Percentiles rank a stretch among this genome's conserved stretches.
These are phyloP conservation scores for Suaeda aralocaspica DNA, from an alignment of 148 eudicot species.

Conservation along the genomic window DNA sequence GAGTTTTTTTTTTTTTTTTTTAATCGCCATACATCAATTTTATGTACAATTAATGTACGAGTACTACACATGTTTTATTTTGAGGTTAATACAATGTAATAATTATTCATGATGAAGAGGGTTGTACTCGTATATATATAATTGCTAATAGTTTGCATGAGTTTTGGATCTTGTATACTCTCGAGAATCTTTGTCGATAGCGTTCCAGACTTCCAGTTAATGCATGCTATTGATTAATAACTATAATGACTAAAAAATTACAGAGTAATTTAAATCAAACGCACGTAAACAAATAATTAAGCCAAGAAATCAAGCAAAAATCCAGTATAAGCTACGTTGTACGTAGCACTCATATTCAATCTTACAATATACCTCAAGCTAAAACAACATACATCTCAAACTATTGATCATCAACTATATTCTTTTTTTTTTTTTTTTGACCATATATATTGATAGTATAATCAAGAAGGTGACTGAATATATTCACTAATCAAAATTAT, in stretches of 20 bases:
- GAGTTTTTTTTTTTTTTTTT: no score
- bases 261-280: neutral
- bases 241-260: neutral
- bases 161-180: neutral
- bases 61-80: no score
- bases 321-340: neutral
- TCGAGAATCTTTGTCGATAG: neutral
- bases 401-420: neutral
- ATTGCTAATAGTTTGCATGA: neutral
- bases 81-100: no score
- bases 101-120: no score
- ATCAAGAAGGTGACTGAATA: neutral
- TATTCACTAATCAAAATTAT: constrained; percentile 11
- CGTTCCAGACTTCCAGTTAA: neutral
- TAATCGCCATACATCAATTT: no score
- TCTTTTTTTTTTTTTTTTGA: neutral
- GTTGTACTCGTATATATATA: no score
- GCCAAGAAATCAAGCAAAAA: neutral
- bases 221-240: no score
- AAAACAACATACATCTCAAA: neutral
- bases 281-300: neutral
- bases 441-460: neutral
- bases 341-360: neutral
- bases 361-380: neutral
- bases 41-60: no score